Evolutionary conservation across 2,329 filamentous ascomycete species (phyloP).

Genomic region (Penicillium crustosum): DNA sequence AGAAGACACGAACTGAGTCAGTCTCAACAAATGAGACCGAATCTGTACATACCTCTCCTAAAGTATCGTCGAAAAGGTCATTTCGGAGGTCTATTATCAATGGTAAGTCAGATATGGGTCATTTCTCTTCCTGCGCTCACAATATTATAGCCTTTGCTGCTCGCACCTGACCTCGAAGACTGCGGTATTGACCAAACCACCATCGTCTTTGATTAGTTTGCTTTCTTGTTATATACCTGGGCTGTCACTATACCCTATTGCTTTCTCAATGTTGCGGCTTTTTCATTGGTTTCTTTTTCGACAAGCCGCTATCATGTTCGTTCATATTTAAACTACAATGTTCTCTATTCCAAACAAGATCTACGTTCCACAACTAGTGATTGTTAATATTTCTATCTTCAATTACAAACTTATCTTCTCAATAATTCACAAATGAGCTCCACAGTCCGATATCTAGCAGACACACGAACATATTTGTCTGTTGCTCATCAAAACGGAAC

Average conservation of each 20-base stretch:
- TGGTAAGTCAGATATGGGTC: not conserved
- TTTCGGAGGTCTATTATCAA: not conserved
- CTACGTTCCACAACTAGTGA: too few relatives aligned
- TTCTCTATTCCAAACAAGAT: not conserved
- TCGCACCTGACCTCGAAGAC: not conserved
- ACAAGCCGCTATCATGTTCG: not conserved
- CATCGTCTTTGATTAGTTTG: not conserved
- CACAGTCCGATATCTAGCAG: too few relatives aligned
- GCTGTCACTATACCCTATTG: not conserved
- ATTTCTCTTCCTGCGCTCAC: not conserved
- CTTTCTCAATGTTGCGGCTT: not conserved
- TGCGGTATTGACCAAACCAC: not conserved
- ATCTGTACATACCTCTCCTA: not conserved
- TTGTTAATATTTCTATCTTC: too few relatives aligned
- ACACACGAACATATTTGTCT: too few relatives aligned
- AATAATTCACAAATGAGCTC: too few relatives aligned
- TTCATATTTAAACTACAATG: not conserved
- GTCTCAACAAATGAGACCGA: not conserved
- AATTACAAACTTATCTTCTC: too few relatives aligned
- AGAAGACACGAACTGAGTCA: not conserved
- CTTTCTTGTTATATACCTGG: not conserved
- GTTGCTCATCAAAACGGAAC: too few relatives aligned
- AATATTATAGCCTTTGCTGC: not conserved
- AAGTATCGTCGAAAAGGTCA: not conserved
- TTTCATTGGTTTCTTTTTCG: not conserved